Conservation (phyloP, 164 flowering plant genomes). For the Umbellularia californica region DNA sequence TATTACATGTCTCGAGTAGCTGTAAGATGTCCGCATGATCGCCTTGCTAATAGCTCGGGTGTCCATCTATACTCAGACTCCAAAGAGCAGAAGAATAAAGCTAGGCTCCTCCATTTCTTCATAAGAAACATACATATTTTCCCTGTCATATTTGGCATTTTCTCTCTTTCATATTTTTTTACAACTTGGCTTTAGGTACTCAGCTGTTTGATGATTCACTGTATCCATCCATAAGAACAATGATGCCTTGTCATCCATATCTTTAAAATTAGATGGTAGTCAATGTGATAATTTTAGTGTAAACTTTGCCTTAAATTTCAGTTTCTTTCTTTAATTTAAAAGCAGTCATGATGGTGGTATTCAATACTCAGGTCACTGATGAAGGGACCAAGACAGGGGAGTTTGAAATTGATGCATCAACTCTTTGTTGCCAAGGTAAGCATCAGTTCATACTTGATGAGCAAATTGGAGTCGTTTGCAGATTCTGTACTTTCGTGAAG, state of each 20-base stretch:
- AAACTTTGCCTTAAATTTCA: neutral
- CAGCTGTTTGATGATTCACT: neutral
- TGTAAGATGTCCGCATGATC: neutral
- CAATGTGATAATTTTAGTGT: neutral
- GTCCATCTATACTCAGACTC: neutral
- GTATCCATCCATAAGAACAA: neutral
- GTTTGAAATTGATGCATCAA: constrained; percentile 14
- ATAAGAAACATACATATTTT: neutral
- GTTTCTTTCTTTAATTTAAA: too few relatives aligned
- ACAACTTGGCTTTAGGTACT: neutral
- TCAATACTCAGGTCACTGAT: constrained; percentile 30
- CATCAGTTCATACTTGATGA: constrained; percentile 54
- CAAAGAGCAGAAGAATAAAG: neutral
- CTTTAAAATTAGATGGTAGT: neutral
- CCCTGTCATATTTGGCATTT: neutral
- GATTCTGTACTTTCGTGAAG: constrained; percentile 36
- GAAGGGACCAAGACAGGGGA: constrained; percentile 12
- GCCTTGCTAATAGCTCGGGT: neutral
- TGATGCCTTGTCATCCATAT: neutral
- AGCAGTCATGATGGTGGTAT: neutral
- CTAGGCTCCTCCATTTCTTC: neutral
- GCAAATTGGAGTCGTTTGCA: constrained; percentile 56
- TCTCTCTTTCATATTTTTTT: neutral
- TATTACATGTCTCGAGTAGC: neutral
- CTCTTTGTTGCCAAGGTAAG: constrained; percentile 36